These are phyloP conservation scores for Acanthamoeba rhysodes DNA, from an alignment of 208 protist species.

Conservation along the genomic window DNA sequence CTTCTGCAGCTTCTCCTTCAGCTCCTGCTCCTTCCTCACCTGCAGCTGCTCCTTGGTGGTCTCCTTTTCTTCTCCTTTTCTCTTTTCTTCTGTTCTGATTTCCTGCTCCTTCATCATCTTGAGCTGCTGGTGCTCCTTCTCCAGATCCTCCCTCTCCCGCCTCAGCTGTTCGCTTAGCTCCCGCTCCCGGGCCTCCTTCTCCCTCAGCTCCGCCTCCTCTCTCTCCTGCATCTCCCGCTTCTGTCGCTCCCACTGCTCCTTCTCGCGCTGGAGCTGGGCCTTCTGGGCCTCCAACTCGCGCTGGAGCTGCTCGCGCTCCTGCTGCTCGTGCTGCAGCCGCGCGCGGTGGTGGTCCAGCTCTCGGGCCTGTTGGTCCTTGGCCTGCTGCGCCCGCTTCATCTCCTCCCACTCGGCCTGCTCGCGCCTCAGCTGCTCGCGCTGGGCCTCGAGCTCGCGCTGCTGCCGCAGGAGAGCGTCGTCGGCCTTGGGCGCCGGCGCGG, in stretches of 20 bases:
- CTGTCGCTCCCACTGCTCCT: background rate
- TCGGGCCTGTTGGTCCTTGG: background rate
- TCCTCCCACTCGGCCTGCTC: conserved; percentile 7
- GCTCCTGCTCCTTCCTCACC: background rate
- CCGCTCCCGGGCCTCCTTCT: background rate
- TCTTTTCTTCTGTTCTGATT: background rate
- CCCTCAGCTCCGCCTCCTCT: background rate
- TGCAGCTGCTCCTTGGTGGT: background rate
- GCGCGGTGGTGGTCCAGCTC: background rate
- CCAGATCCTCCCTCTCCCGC: background rate
- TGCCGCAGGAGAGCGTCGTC: background rate
- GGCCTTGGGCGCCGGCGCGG: background rate
- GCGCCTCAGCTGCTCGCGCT: background rate
- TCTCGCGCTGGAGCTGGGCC: background rate
- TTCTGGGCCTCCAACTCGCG: background rate
- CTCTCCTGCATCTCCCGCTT: background rate
- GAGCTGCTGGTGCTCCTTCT: background rate
- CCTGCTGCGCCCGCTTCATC: background rate
- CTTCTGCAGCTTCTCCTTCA: background rate
- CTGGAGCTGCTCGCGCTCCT: background rate
- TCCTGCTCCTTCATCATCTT: background rate
- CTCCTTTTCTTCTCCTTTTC: background rate
- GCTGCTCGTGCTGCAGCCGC: background rate
- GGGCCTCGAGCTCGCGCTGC: background rate
- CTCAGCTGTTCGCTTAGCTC: background rate